A percentile compares a stretch with the other conserved stretches of the same genome.
Conservation (phyloP, 2,329 filamentous ascomycete genomes). For the Erysiphe pulchra region DNA sequence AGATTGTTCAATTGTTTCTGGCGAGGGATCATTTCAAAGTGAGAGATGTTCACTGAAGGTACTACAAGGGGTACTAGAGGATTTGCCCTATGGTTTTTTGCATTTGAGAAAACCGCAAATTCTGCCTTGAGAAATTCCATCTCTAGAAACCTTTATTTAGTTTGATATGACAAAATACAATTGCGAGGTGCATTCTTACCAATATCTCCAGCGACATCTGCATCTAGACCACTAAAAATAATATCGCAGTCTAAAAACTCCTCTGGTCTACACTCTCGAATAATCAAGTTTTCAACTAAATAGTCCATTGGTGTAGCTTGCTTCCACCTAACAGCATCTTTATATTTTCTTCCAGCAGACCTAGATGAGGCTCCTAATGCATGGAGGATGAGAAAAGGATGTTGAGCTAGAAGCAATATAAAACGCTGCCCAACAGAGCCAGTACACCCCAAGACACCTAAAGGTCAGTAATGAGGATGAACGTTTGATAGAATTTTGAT, state of each 20-base stretch:
- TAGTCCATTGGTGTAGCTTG: conserved; percentile 62
- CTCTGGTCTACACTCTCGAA: conserved; percentile 60
- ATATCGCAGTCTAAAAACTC: conserved; percentile 79
- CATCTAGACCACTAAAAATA: conserved; percentile 78
- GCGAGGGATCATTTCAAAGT: conserved; percentile 72
- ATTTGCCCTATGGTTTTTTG: conserved; percentile 86
- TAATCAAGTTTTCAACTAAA: conserved; percentile 50
- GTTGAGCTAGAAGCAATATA: conserved; percentile 69
- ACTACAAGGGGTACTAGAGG: conserved; percentile 81
- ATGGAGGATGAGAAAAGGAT: conserved; percentile 67
- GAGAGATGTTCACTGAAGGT: conserved; percentile 75
- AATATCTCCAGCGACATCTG: conserved; percentile 75
- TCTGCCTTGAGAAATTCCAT: conserved; percentile 75
- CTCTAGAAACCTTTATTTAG: no score
- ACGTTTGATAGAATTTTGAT: no score
- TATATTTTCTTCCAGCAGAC: conserved; percentile 82
- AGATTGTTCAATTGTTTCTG: conserved; percentile 51
- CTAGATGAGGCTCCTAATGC: conserved; percentile 74
- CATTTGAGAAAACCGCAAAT: conserved; percentile 86
- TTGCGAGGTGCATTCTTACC: no score
- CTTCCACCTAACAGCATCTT: conserved; percentile 88
- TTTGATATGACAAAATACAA: no score
- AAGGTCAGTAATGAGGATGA: no score
- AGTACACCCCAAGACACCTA: conserved; percentile 66
- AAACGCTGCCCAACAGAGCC: conserved; percentile 91